These are phyloP conservation scores for Calonectria honghensis DNA, from an alignment of 2,329 filamentous ascomycete genomes.

Conservation along the genomic window DNA sequence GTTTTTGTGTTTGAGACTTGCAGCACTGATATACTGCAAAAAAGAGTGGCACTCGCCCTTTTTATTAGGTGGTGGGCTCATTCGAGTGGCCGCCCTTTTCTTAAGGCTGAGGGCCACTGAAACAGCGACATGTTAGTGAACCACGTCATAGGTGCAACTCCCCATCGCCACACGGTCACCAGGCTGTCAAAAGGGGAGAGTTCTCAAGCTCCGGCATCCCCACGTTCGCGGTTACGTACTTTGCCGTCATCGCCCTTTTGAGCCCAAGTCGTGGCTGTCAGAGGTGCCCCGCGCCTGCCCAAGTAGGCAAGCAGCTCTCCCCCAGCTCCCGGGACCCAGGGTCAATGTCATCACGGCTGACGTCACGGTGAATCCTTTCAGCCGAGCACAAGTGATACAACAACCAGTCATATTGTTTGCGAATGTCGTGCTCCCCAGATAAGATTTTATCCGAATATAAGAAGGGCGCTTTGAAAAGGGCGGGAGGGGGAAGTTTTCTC, in stretches of 20 bases:
- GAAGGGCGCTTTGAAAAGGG: background rate
- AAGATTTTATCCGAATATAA: slow-evolving; percentile 27
- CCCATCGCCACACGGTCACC: background rate
- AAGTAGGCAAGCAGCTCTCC: background rate
- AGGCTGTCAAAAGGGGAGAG: background rate
- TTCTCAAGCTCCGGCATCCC: background rate
- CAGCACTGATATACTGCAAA: background rate
- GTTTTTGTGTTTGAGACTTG: no score
- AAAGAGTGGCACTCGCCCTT: background rate
- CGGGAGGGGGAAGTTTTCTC: background rate
- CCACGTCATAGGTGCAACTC: background rate
- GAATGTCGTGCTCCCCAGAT: slow-evolving; percentile 17
- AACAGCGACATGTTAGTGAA: no score
- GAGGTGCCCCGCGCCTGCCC: slow-evolving; percentile 3
- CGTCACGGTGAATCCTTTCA: slow-evolving; percentile 9
- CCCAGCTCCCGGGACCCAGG: background rate
- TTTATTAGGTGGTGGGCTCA: background rate
- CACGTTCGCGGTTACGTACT: background rate
- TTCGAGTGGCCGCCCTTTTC: background rate
- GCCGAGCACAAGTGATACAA: slow-evolving; percentile 7
- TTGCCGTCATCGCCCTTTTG: background rate
- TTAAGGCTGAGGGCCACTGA: background rate
- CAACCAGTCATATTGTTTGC: background rate
- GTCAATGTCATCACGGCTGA: slow-evolving; percentile 13
- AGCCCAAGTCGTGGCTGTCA: background rate